A percentile compares a stretch with the other conserved stretches of the same genome.
phyloP scores from a whole-genome alignment of 1,284 basidiomycete genomes.

The Sporisorium reilianum region DNA sequence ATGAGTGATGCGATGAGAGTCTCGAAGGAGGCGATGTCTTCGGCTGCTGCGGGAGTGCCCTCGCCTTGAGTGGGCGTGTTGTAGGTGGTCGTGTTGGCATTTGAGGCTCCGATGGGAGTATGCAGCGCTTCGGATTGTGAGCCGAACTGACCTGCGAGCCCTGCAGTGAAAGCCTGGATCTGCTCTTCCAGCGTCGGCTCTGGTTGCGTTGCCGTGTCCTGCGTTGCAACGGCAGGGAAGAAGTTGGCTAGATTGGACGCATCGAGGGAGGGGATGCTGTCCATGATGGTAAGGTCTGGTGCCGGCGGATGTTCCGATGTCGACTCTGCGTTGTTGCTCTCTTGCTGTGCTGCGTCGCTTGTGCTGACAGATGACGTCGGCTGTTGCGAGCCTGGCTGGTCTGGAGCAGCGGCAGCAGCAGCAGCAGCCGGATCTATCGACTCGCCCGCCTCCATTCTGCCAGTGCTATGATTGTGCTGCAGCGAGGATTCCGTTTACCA shows the following conservation, averaged over 20 bases:
- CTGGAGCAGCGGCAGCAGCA: neutral
- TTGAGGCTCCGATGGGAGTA: slow-evolving; percentile 28
- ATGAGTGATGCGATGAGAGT: slow-evolving; percentile 49
- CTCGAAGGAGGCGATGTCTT: slow-evolving; percentile 45
- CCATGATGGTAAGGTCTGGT: slow-evolving; percentile 38
- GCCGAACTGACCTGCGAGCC: slow-evolving; percentile 33
- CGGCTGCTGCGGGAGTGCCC: slow-evolving; percentile 42
- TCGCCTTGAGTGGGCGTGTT: slow-evolving; percentile 40
- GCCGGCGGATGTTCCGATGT: neutral
- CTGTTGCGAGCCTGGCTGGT: slow-evolving; percentile 2
- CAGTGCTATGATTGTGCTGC: slow-evolving; percentile 15
- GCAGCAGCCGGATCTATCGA: slow-evolving; percentile 37
- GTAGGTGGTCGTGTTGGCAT: slow-evolving; percentile 17
- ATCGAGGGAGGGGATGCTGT: slow-evolving; percentile 33
- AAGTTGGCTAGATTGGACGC: slow-evolving; percentile 27
- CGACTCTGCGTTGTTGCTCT: neutral
- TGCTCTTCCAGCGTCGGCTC: slow-evolving; percentile 37
- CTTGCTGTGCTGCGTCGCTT: neutral
- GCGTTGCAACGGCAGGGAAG: slow-evolving; percentile 19
- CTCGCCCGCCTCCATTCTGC: slow-evolving; percentile 47
- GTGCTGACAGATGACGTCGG: slow-evolving; percentile 1
- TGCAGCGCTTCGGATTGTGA: slow-evolving; percentile 12
- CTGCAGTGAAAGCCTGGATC: slow-evolving; percentile 45
- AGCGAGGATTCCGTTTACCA: neutral
- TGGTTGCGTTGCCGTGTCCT: slow-evolving; percentile 1